Evolutionary conservation across 2,329 filamentous ascomycete genomes (phyloP).

Genomic region (Penicillium sp.): DNA sequence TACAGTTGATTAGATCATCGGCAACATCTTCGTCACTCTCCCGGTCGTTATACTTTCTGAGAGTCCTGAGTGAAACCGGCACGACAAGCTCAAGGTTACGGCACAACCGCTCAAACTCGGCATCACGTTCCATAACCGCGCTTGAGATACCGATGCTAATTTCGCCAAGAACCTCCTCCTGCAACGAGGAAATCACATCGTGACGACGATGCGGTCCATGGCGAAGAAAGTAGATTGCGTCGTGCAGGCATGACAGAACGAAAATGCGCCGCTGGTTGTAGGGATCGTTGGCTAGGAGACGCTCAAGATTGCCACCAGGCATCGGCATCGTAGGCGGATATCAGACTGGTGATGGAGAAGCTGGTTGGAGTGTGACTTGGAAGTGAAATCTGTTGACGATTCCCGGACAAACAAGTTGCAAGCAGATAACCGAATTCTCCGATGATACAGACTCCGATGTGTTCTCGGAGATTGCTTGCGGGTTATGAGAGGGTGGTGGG

Average conservation of each 20-base stretch:
- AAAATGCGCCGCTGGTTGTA: background rate
- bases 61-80: background rate
- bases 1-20: constrained; percentile 4
- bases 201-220: background rate
- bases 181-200: background rate
- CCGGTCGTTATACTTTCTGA: background rate
- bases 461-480: background rate
- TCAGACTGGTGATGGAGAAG: background rate
- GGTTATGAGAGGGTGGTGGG: background rate
- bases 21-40: background rate
- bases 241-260: background rate
- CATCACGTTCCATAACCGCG: background rate
- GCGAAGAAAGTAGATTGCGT: constrained; percentile 3
- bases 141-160: background rate
- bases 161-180: background rate
- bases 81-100: background rate
- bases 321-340: background rate
- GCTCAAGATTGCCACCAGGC: background rate
- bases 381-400: background rate
- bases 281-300: background rate
- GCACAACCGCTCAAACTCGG: background rate
- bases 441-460: too few species aligned
- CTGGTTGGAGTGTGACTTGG: background rate
- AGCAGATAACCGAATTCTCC: too few species aligned
- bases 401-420: background rate